Evolutionary conservation across 1,284 basidiomycete species (phyloP), one percentile per base, ranked within the genome.

Genomic region (Cutaneotrichosporon cutaneum): DNA sequence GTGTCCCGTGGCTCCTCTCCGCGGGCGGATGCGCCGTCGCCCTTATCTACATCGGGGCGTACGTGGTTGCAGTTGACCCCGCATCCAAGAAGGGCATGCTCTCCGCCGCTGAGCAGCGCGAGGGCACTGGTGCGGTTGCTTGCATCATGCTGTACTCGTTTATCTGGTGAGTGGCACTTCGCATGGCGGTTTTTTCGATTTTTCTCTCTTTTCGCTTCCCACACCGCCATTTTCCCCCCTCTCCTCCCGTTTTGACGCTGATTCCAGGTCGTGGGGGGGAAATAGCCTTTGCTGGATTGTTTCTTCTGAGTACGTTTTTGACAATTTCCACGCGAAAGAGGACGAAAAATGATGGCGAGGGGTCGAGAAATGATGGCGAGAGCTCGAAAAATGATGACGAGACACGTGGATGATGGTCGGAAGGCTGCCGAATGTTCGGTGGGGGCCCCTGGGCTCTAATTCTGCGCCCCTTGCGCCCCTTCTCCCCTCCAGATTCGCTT

Each of bases 251-350:
- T 39, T 16, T 39, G 36, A 39, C 13, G 14, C 47, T 50, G 13
- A 50, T 24, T 26, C 10, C 47, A 50, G 47, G 47, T 39, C 27
- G 5, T 70, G 69, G 53, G 67, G 72, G 11, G 68, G 69, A 27
- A 71, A 69, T 53, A 69, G 68, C 27, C 62, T 73, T 5, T 69
- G 72, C 0, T 69, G 69, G 67, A 67, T 67, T 30, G 70, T 74
- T 13, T 63, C 64, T 11, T 58, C 69, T 10, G 72, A 74, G 45
- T 47, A 26, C 45, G 45, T n/a, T n/a, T 47, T 33, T 2, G 33
- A 33, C 33, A 9, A 33, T 9, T 33, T 13, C 13, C 13, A 13
- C 13, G 9, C 9, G 13, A 13, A 33, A 4, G 33, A 9, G 13
- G 33, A 33, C 33, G 33, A 33, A 9, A 33, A 33, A 33, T 13